These are phyloP conservation scores for Naegleria lovaniensis DNA, from an alignment of 208 protist genomes.

Conservation along the genomic window DNA sequence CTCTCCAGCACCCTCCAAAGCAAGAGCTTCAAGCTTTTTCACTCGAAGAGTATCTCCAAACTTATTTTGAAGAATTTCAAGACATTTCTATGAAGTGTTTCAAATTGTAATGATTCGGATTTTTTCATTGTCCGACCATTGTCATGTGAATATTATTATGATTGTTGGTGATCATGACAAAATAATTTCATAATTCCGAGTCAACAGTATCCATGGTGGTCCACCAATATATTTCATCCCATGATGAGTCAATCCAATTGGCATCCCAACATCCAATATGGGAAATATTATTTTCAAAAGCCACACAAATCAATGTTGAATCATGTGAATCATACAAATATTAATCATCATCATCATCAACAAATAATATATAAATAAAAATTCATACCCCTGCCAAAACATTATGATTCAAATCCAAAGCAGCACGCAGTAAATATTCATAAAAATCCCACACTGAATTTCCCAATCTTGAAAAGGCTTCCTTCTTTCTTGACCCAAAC, in stretches of 20 bases:
- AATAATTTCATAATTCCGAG: too few relatives aligned
- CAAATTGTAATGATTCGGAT: neutral
- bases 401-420: neutral
- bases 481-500: neutral
- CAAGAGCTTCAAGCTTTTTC: neutral
- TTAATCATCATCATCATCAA: neutral
- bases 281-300: too few relatives aligned
- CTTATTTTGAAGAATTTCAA: neutral
- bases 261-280: too few relatives aligned
- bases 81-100: neutral
- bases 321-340: neutral
- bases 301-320: too few relatives aligned
- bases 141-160: too few relatives aligned
- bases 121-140: too few relatives aligned
- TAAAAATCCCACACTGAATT: constrained; percentile 14
- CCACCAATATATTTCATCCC: too few relatives aligned
- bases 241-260: too few relatives aligned
- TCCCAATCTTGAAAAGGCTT: neutral
- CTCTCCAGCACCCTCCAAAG: neutral
- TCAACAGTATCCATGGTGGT: too few relatives aligned
- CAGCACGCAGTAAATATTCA: neutral
- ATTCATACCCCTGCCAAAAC: neutral
- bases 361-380: neutral
- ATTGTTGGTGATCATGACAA: too few relatives aligned
- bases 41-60: neutral